Base-by-base conservation (phyloP, 805 yeast genomes). In the Wickerhamiella sergipiensis region DNA sequence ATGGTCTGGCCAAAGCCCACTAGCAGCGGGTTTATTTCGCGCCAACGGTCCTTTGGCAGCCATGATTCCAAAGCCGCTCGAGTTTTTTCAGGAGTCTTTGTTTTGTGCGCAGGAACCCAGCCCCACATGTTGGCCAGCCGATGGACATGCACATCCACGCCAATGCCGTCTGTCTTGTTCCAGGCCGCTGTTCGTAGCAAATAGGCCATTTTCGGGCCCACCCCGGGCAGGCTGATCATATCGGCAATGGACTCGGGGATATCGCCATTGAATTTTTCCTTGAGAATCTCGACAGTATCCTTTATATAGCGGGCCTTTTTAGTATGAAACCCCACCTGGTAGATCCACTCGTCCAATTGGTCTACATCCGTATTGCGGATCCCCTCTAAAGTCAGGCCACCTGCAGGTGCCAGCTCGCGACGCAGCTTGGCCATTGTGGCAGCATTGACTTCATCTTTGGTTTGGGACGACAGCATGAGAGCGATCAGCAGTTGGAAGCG, bases 1-100 rank as follows among this genome's bases (percentile, higher is more conserved):
- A 89, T 75, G 0, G 82, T 80, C 64, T 89, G 97, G 12, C 97
- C 97, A 70, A 88, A 89, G 3, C 97, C 97, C 8, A 89, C 97
- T 6, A 90, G 65, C 9, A 83, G 64, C 1, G 95, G 95, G 63
- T 89, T 89, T 42, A 90, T 79, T 51, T 85, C 95, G 10, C 73
- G 70, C 97, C 97, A 89, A 45, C 77, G 72, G 33, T 78, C 78
- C 45, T 61, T 65, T 0, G 94, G 89, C 10, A 89, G 67, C 92
- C 95, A 85, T 22, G 69, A 64, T 61, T 89, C 84, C 42, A 89
- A 66, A 43, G 74, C 80, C 26, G 70, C 59, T 21, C 97, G 66
- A 0, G 95, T 85, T 29, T 73, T 72, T 56, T 89, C 96, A 0
- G 97, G 95, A 13, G 79, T 82, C 43, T 74, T 69, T 36, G 73